Conservation (phyloP, 257 asterid species). For the Eucommia ulmoides region DNA sequence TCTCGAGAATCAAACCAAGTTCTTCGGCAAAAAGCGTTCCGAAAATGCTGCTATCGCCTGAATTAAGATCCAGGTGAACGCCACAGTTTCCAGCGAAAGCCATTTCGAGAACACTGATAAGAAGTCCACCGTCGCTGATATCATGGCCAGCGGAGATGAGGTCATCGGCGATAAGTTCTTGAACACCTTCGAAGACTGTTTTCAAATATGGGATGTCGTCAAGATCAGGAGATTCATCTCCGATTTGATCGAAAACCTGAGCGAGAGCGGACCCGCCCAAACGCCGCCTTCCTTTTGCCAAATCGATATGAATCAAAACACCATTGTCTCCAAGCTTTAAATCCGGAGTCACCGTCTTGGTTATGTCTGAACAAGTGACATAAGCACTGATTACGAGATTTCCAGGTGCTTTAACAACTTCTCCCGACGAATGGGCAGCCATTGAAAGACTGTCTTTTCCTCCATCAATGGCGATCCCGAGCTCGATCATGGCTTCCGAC, state of each 20-base stretch:
- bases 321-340: conserved; percentile 81
- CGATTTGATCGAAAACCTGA: conserved; percentile 80
- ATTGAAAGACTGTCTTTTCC: conserved; percentile 96
- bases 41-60: conserved; percentile 21
- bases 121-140: conserved; percentile 85
- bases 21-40: conserved; percentile 79
- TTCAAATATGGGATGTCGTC: conserved; percentile 68
- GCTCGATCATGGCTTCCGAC: conserved; percentile 89
- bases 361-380: conserved; percentile 88
- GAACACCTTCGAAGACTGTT: conserved; percentile 63
- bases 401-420: conserved; percentile 95
- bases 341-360: conserved; percentile 85
- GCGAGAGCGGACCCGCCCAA: conserved; percentile 95
- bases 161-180: conserved; percentile 53
- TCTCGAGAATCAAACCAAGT: conserved; percentile 73
- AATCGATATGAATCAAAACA: conserved; percentile 67
- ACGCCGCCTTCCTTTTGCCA: conserved; percentile 73
- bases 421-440: conserved; percentile 79
- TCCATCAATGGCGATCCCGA: conserved; percentile 91
- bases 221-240: conserved; percentile 79
- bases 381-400: conserved; percentile 83
- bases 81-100: conserved; percentile 94
- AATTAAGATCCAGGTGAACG: conserved; percentile 36
- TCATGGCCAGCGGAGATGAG: conserved; percentile 90
- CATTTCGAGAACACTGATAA: conserved; percentile 79